A percentile compares a stretch with the other conserved stretches of the same genome.
Conservation (phyloP, 2,329 filamentous ascomycete species). For the Penicillium sp. region DNA sequence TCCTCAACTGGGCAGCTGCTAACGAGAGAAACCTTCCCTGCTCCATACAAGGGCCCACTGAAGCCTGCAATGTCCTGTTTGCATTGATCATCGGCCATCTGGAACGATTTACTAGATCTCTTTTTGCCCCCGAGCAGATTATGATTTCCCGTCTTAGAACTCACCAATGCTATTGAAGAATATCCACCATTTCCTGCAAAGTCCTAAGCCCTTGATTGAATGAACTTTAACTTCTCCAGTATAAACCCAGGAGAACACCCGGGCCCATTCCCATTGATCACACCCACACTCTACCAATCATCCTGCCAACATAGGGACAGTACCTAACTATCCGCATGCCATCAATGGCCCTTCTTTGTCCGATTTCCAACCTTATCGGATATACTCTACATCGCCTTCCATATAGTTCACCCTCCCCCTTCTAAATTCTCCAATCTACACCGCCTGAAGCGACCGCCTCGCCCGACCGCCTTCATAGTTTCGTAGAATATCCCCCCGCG, state of each 20-base stretch:
- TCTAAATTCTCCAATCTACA: no score
- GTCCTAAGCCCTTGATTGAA: neutral
- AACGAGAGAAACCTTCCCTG: neutral
- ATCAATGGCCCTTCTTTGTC: no score
- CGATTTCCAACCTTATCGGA: no score
- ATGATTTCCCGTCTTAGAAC: neutral
- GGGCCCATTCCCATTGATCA: neutral
- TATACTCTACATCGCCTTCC: neutral
- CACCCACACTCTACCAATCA: neutral
- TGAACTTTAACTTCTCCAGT: neutral
- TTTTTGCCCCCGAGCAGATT: neutral
- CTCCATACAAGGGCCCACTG: neutral
- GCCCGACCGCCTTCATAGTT: neutral
- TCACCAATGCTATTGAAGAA: neutral
- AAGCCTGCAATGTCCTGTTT: neutral
- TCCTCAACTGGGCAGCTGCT: neutral
- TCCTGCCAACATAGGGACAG: no score
- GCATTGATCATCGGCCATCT: neutral
- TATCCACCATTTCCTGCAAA: no score
- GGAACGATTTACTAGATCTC: neutral
- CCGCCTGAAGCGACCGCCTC: neutral
- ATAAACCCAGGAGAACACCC: no score
- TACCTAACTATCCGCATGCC: no score
- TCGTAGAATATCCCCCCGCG: conserved; percentile 10
- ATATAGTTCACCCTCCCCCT: no score